Base-by-base conservation (phyloP, 2,329 filamentous ascomycete species). In the Bipolaris zeicola region DNA sequence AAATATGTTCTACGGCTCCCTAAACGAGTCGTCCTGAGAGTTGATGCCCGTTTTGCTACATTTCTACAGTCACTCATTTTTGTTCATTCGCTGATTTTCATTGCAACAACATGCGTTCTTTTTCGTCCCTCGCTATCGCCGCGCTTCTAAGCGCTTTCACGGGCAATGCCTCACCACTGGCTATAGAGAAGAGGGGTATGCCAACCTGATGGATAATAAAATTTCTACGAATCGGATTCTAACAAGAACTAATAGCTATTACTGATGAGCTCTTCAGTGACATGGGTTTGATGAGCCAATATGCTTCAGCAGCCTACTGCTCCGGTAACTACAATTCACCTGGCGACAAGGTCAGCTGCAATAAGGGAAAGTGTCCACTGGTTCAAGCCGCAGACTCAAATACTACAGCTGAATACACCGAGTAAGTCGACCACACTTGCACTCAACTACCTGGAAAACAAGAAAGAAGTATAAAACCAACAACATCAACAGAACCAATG, bases 231-330 rank as follows among this genome's bases (percentile, higher is more conserved):
- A 26, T 6, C 6, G 11, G 3, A 20, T 8, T 2, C 26, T 39
- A 34, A 55, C 64, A 24, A 60, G 11, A 11, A 3, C 10, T 5
- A 1, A n/a, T 34, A 63, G 68, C 53, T 7, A 62, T 75, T 38
- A 55, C 58, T 10, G 20, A 60, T 8, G 49, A 52, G 16, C 60
- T 73, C 14, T 52, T 73, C 24, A 38, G 52, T 28, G 64, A 51
- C 7, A 67, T 75, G 47, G 65, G 66, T 16, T 48, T 75, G 26
- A 74, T 75, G 69, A 63, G 64, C 8, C 70, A 85, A 58, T 85
- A 82, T 67, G 75, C 82, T 8, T 81, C 81, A 0, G 82, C 83
- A 11, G 76, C 82, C n/a, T 85, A 85, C 64, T 85, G 83, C 65
- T 60, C 75, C 5, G 70, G 62, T 53, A 84, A 85, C 62, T 74